These are phyloP conservation scores for Rubroboletus pulcherrimus DNA, from an alignment of 768 basidiomycete species.

Conservation along the genomic window DNA sequence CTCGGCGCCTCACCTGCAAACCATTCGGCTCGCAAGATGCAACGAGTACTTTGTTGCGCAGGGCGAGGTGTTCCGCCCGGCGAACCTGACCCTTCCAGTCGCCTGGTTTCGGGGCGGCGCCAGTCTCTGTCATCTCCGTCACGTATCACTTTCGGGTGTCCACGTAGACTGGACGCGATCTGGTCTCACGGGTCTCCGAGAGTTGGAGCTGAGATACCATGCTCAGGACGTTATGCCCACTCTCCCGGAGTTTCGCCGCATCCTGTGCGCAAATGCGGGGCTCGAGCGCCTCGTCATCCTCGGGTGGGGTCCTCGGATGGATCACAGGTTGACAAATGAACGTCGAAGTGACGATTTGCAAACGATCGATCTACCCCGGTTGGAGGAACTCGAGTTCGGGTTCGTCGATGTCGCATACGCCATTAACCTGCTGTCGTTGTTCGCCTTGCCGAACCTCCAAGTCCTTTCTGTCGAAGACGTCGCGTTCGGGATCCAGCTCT, in stretches of 20 bases:
- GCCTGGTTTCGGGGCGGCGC: conserved; percentile 40
- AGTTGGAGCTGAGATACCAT: conserved; percentile 53
- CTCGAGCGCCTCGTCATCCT: conserved; percentile 45
- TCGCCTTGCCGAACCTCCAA: conserved; percentile 37
- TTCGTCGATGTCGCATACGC: conserved; percentile 42
- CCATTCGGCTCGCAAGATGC: conserved; percentile 48
- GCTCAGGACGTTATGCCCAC: conserved; percentile 55
- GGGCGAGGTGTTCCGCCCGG: conserved; percentile 44
- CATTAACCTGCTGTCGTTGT: conserved; percentile 35
- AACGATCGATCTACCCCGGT: conserved; percentile 26
- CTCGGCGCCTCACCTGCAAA: conserved; percentile 36
- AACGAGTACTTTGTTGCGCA: conserved; percentile 52
- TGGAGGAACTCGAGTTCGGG: conserved; percentile 39
- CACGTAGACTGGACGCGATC: conserved; percentile 52
- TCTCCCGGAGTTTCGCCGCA: conserved; percentile 41
- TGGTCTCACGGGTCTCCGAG: conserved; percentile 40
- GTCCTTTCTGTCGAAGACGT: conserved; percentile 46
- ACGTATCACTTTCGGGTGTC: conserved; percentile 50
- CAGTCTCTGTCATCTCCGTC: conserved; percentile 32
- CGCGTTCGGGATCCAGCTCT: conserved; percentile 34
- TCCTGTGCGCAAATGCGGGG: conserved; percentile 37
- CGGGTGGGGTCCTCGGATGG: conserved; percentile 49
- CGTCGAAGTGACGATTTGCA: neutral
- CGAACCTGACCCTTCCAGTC: conserved; percentile 36
- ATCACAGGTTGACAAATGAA: neutral